Conservation (phyloP, 768 basidiomycete genomes). For the Suillus weaverae region DNA sequence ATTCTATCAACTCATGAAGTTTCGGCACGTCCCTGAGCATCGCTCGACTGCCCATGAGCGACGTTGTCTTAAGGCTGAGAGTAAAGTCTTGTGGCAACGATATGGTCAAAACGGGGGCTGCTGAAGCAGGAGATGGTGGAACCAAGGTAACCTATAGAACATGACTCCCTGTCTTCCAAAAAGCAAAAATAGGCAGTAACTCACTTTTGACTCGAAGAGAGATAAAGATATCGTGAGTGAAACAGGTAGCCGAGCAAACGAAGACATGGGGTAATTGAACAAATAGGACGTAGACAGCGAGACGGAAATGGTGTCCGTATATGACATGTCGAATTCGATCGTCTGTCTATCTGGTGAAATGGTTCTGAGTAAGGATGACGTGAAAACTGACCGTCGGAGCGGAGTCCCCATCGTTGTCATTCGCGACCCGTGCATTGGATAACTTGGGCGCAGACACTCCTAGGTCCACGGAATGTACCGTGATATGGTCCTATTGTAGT, state of each 20-base stretch:
- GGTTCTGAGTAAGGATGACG: conserved; percentile 1
- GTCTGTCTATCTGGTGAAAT: conserved; percentile 47
- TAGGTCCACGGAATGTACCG: conserved; percentile 81
- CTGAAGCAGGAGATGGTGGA: conserved; percentile 55
- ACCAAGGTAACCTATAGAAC: conserved; percentile 55
- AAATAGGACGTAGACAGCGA: conserved; percentile 81
- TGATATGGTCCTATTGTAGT: conserved; percentile 71
- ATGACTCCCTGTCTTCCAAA: conserved; percentile 7
- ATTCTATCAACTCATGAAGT: conserved; percentile 89
- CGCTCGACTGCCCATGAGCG: conserved; percentile 94
- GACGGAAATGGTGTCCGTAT: conserved; percentile 80
- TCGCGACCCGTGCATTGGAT: conserved; percentile 60
- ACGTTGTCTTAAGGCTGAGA: conserved; percentile 84
- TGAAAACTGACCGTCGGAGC: conserved; percentile 31
- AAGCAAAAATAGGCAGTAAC: conserved; percentile 21
- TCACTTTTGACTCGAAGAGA: conserved; percentile 66
- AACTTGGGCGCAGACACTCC: conserved; percentile 79
- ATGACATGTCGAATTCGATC: conserved; percentile 81
- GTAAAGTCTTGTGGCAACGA: conserved; percentile 84
- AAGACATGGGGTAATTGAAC: conserved; percentile 82
- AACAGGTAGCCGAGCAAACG: conserved; percentile 80
- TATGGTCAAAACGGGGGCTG: conserved; percentile 63
- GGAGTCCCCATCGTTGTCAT: conserved; percentile 7
- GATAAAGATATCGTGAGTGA: conserved; percentile 79
- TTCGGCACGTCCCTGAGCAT: conserved; percentile 98